Percentiles rank a stretch among this genome's conserved stretches.
Evolutionary conservation across 2,329 filamentous ascomycete genomes (phyloP).

Genomic region (Colletotrichum graminicola): DNA sequence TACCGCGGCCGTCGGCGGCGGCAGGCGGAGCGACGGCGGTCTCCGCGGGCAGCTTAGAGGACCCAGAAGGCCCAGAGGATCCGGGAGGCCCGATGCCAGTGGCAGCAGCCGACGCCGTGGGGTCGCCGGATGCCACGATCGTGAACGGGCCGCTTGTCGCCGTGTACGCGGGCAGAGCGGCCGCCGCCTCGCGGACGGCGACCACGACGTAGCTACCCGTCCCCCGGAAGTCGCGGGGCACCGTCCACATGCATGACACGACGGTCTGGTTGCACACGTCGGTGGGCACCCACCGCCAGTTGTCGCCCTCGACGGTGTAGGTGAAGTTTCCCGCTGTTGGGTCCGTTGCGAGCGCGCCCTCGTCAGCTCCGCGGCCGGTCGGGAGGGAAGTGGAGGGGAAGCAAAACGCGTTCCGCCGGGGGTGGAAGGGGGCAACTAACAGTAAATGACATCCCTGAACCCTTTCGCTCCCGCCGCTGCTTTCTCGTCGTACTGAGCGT

Average conservation of each 20-base stretch:
- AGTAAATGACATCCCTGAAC: not conserved
- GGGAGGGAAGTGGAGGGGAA: too few relatives aligned
- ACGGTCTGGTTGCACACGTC: not conserved
- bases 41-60: not conserved
- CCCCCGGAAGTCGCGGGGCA: not conserved
- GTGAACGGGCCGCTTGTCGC: slow-evolving; percentile 2
- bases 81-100: not conserved
- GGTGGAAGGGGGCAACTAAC: not conserved
- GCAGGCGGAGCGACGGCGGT: not conserved
- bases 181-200: not conserved
- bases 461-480: not conserved
- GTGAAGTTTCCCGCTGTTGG: not conserved
- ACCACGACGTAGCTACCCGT: not conserved
- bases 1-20: not conserved
- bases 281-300: not conserved
- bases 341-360: too few relatives aligned
- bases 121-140: not conserved
- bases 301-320: not conserved
- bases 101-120: not conserved
- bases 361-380: too few relatives aligned
- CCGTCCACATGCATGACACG: not conserved
- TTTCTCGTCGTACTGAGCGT: not conserved
- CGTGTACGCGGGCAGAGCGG: not conserved
- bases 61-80: too few relatives aligned
- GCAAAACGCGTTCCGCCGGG: too few relatives aligned